phyloP scores from a whole-genome alignment of 192 early-diverging fungal genomes.

The Entomortierella chlamydospora region DNA sequence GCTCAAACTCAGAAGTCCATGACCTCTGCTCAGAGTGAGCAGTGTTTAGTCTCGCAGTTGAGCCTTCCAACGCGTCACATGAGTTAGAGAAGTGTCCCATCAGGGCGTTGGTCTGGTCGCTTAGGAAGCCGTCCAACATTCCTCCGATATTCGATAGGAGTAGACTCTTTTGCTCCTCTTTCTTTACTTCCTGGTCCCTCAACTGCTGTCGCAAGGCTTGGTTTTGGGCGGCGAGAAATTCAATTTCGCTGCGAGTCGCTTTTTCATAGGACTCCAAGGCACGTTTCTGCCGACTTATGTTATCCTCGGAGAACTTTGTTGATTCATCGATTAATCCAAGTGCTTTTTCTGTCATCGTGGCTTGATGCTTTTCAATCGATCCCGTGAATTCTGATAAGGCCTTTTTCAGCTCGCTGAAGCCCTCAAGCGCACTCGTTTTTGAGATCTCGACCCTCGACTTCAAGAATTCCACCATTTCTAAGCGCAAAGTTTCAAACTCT shows the following conservation, averaged over 20 bases:
- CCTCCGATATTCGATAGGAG: conserved; percentile 31
- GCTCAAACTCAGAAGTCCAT: conserved; percentile 18
- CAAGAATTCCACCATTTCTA: conserved; percentile 27
- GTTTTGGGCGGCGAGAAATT: conserved; percentile 28
- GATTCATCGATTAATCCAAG: conserved; percentile 27
- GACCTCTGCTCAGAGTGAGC: conserved; percentile 24
- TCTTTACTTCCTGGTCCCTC: conserved; percentile 14
- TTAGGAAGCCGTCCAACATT: conserved; percentile 26
- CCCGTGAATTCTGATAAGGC: conserved; percentile 11
- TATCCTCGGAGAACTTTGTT: conserved; percentile 20
- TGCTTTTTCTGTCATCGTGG: not conserved
- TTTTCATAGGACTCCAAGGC: conserved; percentile 19
- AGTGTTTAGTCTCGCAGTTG: not conserved
- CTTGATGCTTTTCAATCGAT: conserved; percentile 20
- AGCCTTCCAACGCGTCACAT: conserved; percentile 9
- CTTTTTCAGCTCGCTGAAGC: conserved; percentile 25
- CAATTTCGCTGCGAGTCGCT: conserved; percentile 26
- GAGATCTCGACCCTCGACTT: conserved; percentile 26
- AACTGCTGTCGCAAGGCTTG: conserved; percentile 22
- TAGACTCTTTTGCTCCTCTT: conserved; percentile 3
- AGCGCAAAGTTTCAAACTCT: conserved; percentile 35
- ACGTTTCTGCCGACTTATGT: conserved; percentile 11
- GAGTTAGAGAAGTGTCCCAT: conserved; percentile 25
- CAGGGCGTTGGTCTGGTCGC: conserved; percentile 18
- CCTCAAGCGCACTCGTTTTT: conserved; percentile 16